A percentile compares a stretch with the other conserved stretches of the same genome.
phyloP scores from a whole-genome alignment of 2,329 filamentous ascomycete genomes.

The Ophiostoma populinum region DNA sequence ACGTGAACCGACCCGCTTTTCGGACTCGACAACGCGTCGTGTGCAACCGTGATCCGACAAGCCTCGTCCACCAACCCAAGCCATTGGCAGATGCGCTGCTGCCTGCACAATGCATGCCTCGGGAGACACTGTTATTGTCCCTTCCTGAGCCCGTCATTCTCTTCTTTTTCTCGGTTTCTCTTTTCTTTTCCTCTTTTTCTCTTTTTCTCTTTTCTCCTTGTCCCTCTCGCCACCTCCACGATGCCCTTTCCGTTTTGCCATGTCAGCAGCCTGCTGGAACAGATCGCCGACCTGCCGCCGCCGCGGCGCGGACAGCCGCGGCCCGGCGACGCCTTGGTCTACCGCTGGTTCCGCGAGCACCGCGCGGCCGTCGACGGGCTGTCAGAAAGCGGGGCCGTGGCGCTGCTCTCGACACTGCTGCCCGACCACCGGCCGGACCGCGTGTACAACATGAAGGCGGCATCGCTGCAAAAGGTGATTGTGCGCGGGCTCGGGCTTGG shows the following conservation, averaged over 20 bases:
- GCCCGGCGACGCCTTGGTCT: constrained; percentile 20
- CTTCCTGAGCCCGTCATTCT: neutral
- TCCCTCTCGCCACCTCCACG: neutral
- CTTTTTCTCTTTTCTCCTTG: neutral
- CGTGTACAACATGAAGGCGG: constrained; percentile 52
- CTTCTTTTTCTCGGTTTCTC: neutral
- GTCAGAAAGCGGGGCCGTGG: too few species aligned
- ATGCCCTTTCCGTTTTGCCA: constrained; percentile 54
- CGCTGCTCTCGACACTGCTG: constrained; percentile 58
- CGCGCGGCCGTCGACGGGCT: constrained; percentile 16
- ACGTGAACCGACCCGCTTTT: too few species aligned
- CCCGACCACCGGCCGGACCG: constrained; percentile 62
- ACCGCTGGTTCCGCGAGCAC: constrained; percentile 53
- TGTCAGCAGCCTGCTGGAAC: constrained; percentile 58
- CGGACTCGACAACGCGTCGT: too few species aligned
- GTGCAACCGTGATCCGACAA: too few species aligned
- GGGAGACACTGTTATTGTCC: too few species aligned
- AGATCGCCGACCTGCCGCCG: constrained; percentile 33
- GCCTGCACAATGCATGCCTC: too few species aligned
- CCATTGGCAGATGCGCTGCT: too few species aligned
- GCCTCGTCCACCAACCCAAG: too few species aligned
- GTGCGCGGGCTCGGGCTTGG: constrained; percentile 49
- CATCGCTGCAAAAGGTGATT: constrained; percentile 52
- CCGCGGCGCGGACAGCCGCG: constrained; percentile 13
- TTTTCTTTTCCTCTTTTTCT: neutral